phyloP scores from a whole-genome alignment of 2,329 filamentous ascomycete genomes.

The Thelonectria rubi region DNA sequence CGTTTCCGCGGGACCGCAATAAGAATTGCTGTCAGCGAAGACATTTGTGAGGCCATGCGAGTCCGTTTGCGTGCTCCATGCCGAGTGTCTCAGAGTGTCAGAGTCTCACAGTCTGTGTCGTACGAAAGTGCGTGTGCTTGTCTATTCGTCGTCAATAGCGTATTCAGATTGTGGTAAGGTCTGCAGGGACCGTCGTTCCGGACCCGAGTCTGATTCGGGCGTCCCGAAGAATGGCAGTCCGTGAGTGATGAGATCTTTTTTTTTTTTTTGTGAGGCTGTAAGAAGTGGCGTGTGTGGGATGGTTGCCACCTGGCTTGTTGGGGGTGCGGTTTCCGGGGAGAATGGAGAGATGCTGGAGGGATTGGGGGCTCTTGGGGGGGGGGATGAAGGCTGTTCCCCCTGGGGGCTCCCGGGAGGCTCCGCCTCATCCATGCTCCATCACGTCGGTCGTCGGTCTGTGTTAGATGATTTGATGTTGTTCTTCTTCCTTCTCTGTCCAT shows the following conservation, averaged over 20 bases:
- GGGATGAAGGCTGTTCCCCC: constrained; percentile 15
- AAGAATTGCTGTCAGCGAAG: neutral
- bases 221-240: constrained; percentile 21
- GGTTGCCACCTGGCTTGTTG: constrained; percentile 10
- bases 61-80: too few species aligned
- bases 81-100: neutral
- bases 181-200: constrained; percentile 31
- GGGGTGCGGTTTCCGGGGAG: constrained; percentile 14
- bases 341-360: constrained; percentile 8
- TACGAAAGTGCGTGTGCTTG: neutral
- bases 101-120: neutral
- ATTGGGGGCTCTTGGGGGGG: neutral
- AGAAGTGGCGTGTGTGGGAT: constrained; percentile 11
- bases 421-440: constrained; percentile 12
- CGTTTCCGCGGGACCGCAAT: neutral
- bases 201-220: constrained; percentile 35
- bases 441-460: constrained; percentile 4
- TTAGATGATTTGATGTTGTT: constrained; percentile 16
- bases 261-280: constrained; percentile 11
- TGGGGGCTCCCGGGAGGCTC: constrained; percentile 20
- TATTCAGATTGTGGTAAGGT: constrained; percentile 2
- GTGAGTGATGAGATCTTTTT: constrained; percentile 15
- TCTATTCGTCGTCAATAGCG: too few species aligned
- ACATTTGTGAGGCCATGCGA: constrained; percentile 4
- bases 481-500: neutral